These are phyloP conservation scores for Candida incommunis DNA, from an alignment of 805 yeast species.

Conservation along the genomic window DNA sequence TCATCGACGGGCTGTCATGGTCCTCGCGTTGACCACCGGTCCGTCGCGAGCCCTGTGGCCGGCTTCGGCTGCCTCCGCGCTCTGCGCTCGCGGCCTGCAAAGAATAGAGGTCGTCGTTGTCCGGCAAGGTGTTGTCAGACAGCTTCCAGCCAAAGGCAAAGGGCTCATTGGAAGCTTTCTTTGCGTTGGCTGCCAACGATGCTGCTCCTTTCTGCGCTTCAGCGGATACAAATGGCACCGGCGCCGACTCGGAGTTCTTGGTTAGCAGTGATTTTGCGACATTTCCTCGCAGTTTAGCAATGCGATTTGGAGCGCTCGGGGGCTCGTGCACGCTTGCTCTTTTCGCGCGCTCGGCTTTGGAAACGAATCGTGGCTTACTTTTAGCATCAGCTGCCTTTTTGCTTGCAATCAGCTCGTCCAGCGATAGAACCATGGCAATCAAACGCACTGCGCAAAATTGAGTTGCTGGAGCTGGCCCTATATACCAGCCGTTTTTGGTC, in stretches of 20 bases:
- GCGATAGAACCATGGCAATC: neutral
- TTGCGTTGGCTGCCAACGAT: slow-evolving; percentile 4
- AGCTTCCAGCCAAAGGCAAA: slow-evolving; percentile 60
- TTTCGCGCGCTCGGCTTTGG: neutral
- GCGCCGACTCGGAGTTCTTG: neutral
- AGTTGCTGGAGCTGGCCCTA: too few relatives aligned
- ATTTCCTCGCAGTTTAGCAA: neutral
- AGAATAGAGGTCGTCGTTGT: slow-evolving; percentile 28
- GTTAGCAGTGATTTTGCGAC: neutral
- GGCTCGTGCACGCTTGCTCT: too few relatives aligned
- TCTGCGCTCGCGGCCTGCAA: neutral
- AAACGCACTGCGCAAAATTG: too few relatives aligned
- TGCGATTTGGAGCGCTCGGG: neutral
- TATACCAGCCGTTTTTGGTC: too few relatives aligned
- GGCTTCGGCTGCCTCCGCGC: neutral
- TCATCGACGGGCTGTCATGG: slow-evolving; percentile 47
- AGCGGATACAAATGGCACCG: slow-evolving; percentile 1
- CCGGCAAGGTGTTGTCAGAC: slow-evolving; percentile 47
- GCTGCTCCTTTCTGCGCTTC: slow-evolving; percentile 2
- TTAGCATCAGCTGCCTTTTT: neutral
- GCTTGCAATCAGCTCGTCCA: neutral
- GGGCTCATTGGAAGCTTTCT: slow-evolving; percentile 14
- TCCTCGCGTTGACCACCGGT: neutral
- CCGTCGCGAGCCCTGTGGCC: neutral
- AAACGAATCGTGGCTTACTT: neutral